phyloP scores from a whole-genome alignment of 768 basidiomycete genomes.

The Pilatotrama ljubarskyi region DNA sequence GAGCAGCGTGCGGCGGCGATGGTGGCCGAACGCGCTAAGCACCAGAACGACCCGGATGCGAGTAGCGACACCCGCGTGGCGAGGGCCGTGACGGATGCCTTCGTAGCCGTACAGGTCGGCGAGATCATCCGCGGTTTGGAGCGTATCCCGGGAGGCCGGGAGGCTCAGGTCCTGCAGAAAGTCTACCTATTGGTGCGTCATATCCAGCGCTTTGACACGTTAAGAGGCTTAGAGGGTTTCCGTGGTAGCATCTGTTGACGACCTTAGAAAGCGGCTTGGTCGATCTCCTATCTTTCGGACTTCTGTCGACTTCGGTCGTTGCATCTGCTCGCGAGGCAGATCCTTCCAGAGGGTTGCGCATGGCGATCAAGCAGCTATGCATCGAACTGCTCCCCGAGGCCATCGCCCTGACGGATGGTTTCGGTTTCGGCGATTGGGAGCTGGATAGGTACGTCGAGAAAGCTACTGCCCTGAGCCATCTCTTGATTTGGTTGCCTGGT shows the following conservation, averaged over 20 bases:
- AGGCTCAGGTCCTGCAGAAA: slow-evolving; percentile 28
- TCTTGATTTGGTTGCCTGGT: neutral
- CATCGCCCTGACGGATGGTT: slow-evolving; percentile 70
- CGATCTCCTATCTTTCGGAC: slow-evolving; percentile 58
- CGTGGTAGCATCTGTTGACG: slow-evolving; percentile 57
- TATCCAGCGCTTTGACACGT: neutral
- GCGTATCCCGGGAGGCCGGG: slow-evolving; percentile 15
- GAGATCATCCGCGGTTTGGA: slow-evolving; percentile 43
- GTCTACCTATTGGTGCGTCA: slow-evolving; percentile 47
- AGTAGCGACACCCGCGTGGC: slow-evolving; percentile 58
- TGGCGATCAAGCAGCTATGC: slow-evolving; percentile 51
- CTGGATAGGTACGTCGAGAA: slow-evolving; percentile 53
- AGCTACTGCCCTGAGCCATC: too few species aligned
- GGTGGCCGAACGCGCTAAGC: slow-evolving; percentile 44
- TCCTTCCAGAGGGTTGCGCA: slow-evolving; percentile 48
- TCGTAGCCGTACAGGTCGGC: slow-evolving; percentile 57
- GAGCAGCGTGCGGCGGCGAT: slow-evolving; percentile 67
- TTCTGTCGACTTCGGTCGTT: slow-evolving; percentile 33
- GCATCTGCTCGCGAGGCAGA: slow-evolving; percentile 38
- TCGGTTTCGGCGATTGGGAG: slow-evolving; percentile 76
- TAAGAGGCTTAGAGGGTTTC: neutral
- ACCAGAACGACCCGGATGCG: slow-evolving; percentile 47
- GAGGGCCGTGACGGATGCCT: slow-evolving; percentile 68
- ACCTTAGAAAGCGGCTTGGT: slow-evolving; percentile 54
- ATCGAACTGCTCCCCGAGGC: slow-evolving; percentile 57